These are phyloP conservation scores for Alternaria rosae DNA, from an alignment of 2,329 filamentous ascomycete species.

Conservation along the genomic window DNA sequence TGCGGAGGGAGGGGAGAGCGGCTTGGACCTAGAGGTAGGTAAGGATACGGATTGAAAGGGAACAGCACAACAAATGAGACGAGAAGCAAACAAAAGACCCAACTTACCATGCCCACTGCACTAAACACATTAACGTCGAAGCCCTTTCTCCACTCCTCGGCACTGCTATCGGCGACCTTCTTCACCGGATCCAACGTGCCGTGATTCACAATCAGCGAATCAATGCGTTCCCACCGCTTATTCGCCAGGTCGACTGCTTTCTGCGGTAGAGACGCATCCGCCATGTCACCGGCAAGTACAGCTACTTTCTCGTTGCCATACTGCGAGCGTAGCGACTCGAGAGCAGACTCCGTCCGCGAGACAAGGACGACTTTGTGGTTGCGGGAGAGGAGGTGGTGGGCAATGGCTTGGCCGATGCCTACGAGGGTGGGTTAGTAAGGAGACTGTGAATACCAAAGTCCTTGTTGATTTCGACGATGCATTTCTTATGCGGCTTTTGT, in stretches of 20 bases:
- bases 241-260: slow-evolving; percentile 72
- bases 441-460: neutral
- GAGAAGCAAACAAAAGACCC: too few relatives aligned
- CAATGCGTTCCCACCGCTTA: slow-evolving; percentile 73
- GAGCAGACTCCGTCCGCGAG: slow-evolving; percentile 63
- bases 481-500: neutral
- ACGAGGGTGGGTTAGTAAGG: neutral
- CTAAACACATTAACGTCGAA: slow-evolving; percentile 92
- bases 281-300: slow-evolving; percentile 65
- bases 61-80: too few relatives aligned
- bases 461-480: neutral
- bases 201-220: slow-evolving; percentile 89
- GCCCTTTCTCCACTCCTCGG: slow-evolving; percentile 75
- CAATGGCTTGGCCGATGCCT: slow-evolving; percentile 69
- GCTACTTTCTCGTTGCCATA: slow-evolving; percentile 63
- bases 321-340: slow-evolving; percentile 56
- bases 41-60: too few relatives aligned
- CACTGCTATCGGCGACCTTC: slow-evolving; percentile 70
- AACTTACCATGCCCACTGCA: slow-evolving; percentile 76
- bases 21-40: slow-evolving; percentile 72
- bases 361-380: slow-evolving; percentile 65
- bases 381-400: slow-evolving; percentile 64
- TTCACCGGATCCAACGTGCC: slow-evolving; percentile 79
- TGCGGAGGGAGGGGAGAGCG: slow-evolving; percentile 72
- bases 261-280: slow-evolving; percentile 61